phyloP scores from a whole-genome alignment of 306 rosid species.

The Inga oerstediana region DNA sequence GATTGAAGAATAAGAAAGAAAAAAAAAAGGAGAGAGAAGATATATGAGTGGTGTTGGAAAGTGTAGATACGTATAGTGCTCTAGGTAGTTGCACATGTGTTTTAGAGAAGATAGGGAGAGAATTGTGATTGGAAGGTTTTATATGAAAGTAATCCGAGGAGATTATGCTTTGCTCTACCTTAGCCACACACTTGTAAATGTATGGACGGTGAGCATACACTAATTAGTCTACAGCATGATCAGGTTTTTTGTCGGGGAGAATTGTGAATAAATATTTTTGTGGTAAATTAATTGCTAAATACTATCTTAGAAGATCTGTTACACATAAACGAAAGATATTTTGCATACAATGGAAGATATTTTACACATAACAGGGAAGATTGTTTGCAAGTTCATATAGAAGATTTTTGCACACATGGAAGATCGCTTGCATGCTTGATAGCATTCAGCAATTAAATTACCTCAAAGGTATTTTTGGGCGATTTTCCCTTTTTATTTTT shows the following conservation, averaged over 20 bases:
- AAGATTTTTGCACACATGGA: too few species aligned
- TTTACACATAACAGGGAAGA: too few species aligned
- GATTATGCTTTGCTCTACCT: conserved; percentile 19
- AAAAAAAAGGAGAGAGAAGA: background rate
- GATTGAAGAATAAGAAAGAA: background rate
- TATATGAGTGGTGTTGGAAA: background rate
- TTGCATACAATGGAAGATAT: too few species aligned
- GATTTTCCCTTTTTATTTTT: conserved; percentile 25
- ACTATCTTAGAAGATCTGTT: too few species aligned
- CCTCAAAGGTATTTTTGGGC: too few species aligned
- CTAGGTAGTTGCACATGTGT: background rate
- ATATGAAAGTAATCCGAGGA: background rate
- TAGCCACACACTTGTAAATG: conserved; percentile 35
- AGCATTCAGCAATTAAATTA: too few species aligned
- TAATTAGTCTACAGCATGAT: conserved; percentile 13
- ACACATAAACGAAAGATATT: too few species aligned
- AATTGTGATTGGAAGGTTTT: conserved; percentile 32
- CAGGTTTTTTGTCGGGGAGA: background rate
- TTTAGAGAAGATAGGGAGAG: conserved; percentile 29
- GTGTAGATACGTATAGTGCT: background rate
- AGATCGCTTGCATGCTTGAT: too few species aligned
- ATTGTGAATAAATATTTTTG: too few species aligned
- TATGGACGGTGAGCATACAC: conserved; percentile 36
- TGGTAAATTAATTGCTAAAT: too few species aligned
- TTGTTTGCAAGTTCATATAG: too few species aligned